Evolutionary conservation across 495 filamentous ascomycete genomes (phyloP).

Genomic region (Xylaria flabelliformis): DNA sequence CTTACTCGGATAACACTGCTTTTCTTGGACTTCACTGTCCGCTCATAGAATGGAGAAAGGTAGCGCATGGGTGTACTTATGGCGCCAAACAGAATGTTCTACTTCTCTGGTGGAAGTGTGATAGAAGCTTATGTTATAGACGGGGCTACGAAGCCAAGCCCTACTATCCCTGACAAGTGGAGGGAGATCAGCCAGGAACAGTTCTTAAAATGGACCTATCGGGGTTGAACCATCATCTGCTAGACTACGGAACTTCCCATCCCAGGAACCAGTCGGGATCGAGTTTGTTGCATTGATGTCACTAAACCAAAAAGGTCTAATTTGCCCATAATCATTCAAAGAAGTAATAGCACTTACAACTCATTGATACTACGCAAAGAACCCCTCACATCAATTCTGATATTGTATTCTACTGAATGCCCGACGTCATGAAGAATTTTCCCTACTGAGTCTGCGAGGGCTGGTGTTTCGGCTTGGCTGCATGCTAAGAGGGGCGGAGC

Average conservation of each 20-base stretch:
- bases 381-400: background rate
- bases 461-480: slow-evolving; percentile 16
- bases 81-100: background rate
- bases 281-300: background rate
- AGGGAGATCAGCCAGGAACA: slow-evolving; percentile 15
- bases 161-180: background rate
- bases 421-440: background rate
- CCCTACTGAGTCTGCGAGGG: background rate
- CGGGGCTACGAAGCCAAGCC: background rate
- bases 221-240: slow-evolving; percentile 15
- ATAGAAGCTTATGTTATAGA: slow-evolving; percentile 20
- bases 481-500: slow-evolving; percentile 2
- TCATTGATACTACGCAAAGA: background rate
- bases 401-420: background rate
- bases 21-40: background rate
- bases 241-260: slow-evolving; percentile 19
- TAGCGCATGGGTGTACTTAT: background rate
- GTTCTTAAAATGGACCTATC: slow-evolving; percentile 22
- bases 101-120: background rate
- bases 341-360: background rate
- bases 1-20: background rate
- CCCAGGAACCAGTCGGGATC: slow-evolving; percentile 2
- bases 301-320: slow-evolving; percentile 2
- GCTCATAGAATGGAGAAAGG: background rate
- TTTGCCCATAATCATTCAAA: background rate